phyloP scores from a whole-genome alignment of 768 basidiomycete species.

The Dioszegia aurantiaca region DNA sequence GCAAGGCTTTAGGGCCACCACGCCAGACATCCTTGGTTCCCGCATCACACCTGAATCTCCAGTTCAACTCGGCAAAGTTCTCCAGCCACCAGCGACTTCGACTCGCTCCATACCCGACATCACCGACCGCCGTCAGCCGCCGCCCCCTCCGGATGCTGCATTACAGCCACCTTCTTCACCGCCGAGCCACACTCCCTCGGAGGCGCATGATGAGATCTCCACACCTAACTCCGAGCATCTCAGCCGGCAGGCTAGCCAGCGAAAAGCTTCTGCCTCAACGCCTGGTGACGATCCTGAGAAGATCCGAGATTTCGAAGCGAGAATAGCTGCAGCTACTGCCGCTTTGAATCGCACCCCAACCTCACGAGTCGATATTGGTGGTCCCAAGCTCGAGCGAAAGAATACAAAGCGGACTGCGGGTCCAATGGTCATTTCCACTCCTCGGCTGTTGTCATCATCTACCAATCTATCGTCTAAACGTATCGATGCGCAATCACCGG shows the following conservation, averaged over 20 bases:
- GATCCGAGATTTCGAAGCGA: slow-evolving; percentile 37
- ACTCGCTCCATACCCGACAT: neutral
- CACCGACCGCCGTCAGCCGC: neutral
- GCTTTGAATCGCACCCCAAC: slow-evolving; percentile 37
- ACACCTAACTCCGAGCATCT: neutral
- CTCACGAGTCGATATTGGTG: slow-evolving; percentile 8
- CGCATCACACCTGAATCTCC: slow-evolving; percentile 1
- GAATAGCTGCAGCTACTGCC: slow-evolving; percentile 44
- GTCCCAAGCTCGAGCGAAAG: slow-evolving; percentile 32
- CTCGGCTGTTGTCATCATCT: slow-evolving; percentile 40
- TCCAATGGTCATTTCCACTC: slow-evolving; percentile 39
- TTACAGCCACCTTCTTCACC: neutral
- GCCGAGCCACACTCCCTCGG: neutral
- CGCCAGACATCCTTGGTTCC: neutral
- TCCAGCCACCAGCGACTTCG: neutral
- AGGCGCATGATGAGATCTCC: slow-evolving; percentile 8
- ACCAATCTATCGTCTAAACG: slow-evolving; percentile 17
- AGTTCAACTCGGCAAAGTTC: slow-evolving; percentile 2
- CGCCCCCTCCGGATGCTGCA: neutral
- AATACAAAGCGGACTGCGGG: slow-evolving; percentile 24
- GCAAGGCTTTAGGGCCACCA: slow-evolving; percentile 1
- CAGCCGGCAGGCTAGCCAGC: neutral
- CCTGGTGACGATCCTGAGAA: slow-evolving; percentile 24
- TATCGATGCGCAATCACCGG: slow-evolving; percentile 12
- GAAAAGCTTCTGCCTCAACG: neutral